These are phyloP conservation scores for Biscutella laevigata DNA, from an alignment of 441 rosid genomes.

Conservation along the genomic window DNA sequence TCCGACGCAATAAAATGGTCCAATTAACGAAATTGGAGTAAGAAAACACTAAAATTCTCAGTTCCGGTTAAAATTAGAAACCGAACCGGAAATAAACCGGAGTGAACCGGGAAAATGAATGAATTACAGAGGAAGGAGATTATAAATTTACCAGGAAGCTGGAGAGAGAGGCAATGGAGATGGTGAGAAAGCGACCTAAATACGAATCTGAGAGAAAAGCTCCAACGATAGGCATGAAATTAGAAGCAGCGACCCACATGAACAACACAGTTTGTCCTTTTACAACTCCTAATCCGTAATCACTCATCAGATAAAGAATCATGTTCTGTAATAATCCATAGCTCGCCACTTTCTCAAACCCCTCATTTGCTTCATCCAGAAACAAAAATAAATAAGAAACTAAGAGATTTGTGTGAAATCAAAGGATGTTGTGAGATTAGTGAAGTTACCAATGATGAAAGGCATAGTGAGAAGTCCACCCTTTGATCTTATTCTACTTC, in stretches of 20 bases:
- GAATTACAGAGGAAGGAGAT: neutral
- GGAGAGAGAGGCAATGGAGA: conserved; percentile 51
- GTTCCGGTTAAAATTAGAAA: no score
- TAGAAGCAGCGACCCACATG: conserved; percentile 67
- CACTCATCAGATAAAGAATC: conserved; percentile 55
- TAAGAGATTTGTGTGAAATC: no score
- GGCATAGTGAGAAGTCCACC: conserved; percentile 85
- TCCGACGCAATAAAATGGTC: no score
- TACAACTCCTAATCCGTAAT: conserved; percentile 41
- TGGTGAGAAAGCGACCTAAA: conserved; percentile 69
- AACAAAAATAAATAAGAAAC: no score
- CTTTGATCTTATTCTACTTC: conserved; percentile 25
- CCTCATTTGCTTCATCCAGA: conserved; percentile 75
- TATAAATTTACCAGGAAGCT: conserved; percentile 66
- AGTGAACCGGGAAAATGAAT: neutral
- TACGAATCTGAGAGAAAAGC: conserved; percentile 75
- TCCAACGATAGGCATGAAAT: conserved; percentile 61
- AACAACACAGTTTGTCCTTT: conserved; percentile 48
- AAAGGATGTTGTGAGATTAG: no score
- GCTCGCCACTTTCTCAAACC: conserved; percentile 75
- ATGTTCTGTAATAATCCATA: conserved; percentile 65
- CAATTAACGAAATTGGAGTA: no score
- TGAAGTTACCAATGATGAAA: conserved; percentile 65
- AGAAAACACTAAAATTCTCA: no score
- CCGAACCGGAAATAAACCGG: no score